These are phyloP conservation scores for Kandelia obovata DNA, from an alignment of 345 rosid genomes.

Conservation along the genomic window DNA sequence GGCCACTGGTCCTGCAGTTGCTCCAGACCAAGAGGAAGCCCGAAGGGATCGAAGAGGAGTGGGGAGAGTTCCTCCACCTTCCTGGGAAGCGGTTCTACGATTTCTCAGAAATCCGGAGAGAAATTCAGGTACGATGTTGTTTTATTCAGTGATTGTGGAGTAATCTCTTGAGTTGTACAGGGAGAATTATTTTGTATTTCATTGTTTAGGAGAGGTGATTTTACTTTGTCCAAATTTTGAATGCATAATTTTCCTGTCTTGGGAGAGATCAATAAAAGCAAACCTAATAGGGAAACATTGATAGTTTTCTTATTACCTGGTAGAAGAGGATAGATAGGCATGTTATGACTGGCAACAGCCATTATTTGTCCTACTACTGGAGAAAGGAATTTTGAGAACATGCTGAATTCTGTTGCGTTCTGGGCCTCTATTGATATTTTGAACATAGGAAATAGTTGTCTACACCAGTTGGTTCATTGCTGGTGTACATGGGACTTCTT, in stretches of 20 bases:
- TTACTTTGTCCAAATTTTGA: neutral
- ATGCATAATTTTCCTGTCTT: neutral
- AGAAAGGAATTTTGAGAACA: too few species aligned
- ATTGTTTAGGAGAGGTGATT: neutral
- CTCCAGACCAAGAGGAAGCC: slow-evolving; percentile 66
- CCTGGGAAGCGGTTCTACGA: slow-evolving; percentile 75
- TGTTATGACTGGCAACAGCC: too few species aligned
- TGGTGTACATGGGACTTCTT: neutral
- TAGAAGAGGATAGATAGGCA: too few species aligned
- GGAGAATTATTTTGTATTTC: neutral
- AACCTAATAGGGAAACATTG: too few species aligned
- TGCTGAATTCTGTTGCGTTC: too few species aligned
- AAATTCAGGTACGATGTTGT: slow-evolving; percentile 59
- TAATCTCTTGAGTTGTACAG: too few species aligned
- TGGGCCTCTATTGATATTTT: neutral
- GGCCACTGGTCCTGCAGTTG: slow-evolving; percentile 94
- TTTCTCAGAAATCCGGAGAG: slow-evolving; percentile 90
- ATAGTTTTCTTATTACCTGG: too few species aligned
- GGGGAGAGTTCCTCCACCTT: slow-evolving; percentile 90
- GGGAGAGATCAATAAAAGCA: too few species aligned
- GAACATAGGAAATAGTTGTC: neutral
- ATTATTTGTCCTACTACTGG: too few species aligned
- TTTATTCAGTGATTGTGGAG: too few species aligned
- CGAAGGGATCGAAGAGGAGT: slow-evolving; percentile 73
- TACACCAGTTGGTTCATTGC: too few species aligned